A percentile compares a stretch with the other conserved stretches of the same genome.
Conservation (phyloP, 768 basidiomycete species). For the Lentinula guzmanii region DNA sequence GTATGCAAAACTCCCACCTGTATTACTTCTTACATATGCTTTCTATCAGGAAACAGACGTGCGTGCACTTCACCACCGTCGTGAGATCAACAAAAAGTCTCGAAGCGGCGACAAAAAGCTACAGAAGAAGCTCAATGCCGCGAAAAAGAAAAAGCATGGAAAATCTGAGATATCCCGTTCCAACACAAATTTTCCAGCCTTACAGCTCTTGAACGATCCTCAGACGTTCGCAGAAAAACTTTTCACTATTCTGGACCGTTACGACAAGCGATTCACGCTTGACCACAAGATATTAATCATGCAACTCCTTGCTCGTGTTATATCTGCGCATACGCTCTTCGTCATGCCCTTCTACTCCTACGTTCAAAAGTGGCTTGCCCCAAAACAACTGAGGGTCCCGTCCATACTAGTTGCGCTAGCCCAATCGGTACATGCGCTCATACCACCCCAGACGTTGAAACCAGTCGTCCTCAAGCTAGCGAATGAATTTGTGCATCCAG, state of each 20-base stretch:
- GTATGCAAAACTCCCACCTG: conserved; percentile 17
- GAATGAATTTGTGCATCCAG: conserved; percentile 95
- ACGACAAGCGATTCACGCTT: conserved; percentile 93
- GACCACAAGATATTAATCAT: conserved; percentile 97
- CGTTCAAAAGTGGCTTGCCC: conserved; percentile 87
- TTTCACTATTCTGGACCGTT: conserved; percentile 72
- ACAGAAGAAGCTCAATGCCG: conserved; percentile 61
- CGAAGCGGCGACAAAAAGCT: conserved; percentile 78
- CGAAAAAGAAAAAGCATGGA: conserved; percentile 49
- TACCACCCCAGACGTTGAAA: conserved; percentile 86
- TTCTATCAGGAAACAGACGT: conserved; percentile 53
- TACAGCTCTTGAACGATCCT: conserved; percentile 91
- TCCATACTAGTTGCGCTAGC: conserved; percentile 91
- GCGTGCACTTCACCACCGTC: conserved; percentile 73
- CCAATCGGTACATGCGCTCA: conserved; percentile 91
- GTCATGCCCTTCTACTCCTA: conserved; percentile 95
- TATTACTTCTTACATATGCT: conserved; percentile 6
- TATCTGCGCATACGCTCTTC: conserved; percentile 89
- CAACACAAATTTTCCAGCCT: conserved; percentile 76
- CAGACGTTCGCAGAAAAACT: conserved; percentile 95
- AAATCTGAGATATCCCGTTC: background rate
- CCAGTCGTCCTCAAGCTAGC: conserved; percentile 91
- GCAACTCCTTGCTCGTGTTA: conserved; percentile 92
- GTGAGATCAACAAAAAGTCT: conserved; percentile 93
- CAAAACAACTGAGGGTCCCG: conserved; percentile 89